These are phyloP conservation scores for Cyamopsis tetragonoloba DNA, from an alignment of 306 rosid species.

Conservation along the genomic window DNA sequence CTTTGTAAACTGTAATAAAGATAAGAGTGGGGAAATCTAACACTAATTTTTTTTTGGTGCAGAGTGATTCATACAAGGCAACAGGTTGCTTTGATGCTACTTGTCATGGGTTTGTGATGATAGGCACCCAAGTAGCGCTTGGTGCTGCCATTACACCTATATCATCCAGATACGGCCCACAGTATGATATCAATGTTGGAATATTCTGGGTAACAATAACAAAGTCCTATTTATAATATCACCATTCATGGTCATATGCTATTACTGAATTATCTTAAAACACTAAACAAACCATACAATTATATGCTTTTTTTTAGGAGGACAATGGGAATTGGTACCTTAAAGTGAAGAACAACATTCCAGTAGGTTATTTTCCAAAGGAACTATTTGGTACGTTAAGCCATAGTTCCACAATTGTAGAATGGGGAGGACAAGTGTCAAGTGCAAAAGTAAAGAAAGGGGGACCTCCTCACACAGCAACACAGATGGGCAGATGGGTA, in stretches of 20 bases:
- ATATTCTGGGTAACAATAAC: conserved; percentile 38
- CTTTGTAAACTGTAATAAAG: background rate
- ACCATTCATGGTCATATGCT: no score
- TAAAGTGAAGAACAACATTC: background rate
- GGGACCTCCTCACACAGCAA: conserved; percentile 49
- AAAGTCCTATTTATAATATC: no score
- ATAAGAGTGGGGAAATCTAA: background rate
- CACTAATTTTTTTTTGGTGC: background rate
- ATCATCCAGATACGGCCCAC: conserved; percentile 29
- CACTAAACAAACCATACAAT: no score
- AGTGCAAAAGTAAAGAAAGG: conserved; percentile 29
- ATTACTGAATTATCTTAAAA: no score
- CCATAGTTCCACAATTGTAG: conserved; percentile 38
- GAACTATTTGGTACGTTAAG: conserved; percentile 20
- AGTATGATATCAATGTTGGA: conserved; percentile 30
- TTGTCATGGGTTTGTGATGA: conserved; percentile 62
- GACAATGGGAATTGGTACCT: conserved; percentile 59
- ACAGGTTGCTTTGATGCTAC: conserved; percentile 72
- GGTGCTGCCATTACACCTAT: conserved; percentile 39
- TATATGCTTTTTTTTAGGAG: conserved; percentile 26
- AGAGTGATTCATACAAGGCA: conserved; percentile 52
- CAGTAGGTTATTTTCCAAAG: conserved; percentile 51
- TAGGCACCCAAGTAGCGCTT: conserved; percentile 27
- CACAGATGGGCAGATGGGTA: conserved; percentile 75
- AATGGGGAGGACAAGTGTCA: conserved; percentile 76